Percentiles rank a stretch among this genome's conserved stretches.
Conservation (phyloP, 163 green algal species). For the Picocystis sp. region DNA sequence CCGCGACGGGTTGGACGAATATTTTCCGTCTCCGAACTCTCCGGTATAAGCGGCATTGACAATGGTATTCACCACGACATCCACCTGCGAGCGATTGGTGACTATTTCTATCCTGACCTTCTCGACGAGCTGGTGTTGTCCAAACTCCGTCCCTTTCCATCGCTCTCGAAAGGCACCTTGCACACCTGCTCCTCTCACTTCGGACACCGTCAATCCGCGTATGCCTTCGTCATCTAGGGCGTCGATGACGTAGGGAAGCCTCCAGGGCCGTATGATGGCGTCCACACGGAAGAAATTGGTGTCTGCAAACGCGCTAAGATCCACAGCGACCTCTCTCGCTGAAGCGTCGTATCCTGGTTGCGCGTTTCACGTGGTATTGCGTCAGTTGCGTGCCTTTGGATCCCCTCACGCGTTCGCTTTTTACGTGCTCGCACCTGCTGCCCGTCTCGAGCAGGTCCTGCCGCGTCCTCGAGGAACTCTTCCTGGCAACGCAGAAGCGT, state of each 20-base stretch:
- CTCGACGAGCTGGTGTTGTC: slow-evolving; percentile 30
- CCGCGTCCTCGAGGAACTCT: no score
- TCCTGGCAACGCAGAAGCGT: no score
- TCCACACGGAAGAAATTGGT: slow-evolving; percentile 38
- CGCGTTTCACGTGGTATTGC: no score
- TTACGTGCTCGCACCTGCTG: no score
- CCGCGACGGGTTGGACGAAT: slow-evolving; percentile 38
- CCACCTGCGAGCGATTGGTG: slow-evolving; percentile 29
- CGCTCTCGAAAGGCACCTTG: slow-evolving; percentile 35
- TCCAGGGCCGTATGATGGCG: slow-evolving; percentile 39
- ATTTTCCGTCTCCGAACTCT: slow-evolving; percentile 55
- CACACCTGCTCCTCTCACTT: slow-evolving; percentile 32
- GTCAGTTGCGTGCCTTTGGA: no score
- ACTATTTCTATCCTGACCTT: slow-evolving; percentile 40
- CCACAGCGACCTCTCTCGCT: slow-evolving; percentile 2
- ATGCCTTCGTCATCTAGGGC: slow-evolving; percentile 28
- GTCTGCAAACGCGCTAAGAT: slow-evolving; percentile 27
- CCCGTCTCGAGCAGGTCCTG: no score
- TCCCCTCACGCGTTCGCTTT: no score
- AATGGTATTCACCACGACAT: slow-evolving; percentile 30
- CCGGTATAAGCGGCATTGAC: slow-evolving; percentile 28
- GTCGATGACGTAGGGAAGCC: slow-evolving; percentile 23
- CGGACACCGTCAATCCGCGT: slow-evolving; percentile 31
- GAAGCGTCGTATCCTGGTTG: no score
- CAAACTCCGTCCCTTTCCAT: slow-evolving; percentile 35